Base-by-base conservation (phyloP, 768 basidiomycete genomes). In the Lactarius tabidus region DNA sequence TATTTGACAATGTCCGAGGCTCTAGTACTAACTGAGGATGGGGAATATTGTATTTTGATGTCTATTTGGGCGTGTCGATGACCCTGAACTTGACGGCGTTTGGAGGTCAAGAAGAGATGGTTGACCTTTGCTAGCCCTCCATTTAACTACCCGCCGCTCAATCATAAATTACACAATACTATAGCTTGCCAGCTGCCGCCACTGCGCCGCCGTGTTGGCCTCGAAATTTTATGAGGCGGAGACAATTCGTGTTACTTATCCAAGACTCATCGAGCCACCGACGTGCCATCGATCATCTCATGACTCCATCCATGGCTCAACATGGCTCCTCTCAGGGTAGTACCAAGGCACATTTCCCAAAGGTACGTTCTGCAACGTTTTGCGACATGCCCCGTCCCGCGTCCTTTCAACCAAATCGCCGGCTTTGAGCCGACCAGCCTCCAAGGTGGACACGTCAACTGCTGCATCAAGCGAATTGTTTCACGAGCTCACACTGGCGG, bases 1-100 rank as follows among this genome's bases (percentile, higher is more conserved):
- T 20, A 59, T 54, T 66, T 66, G 56, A 53, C 45, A 62, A 58
- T n/a, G 28, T 53, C 63, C 57, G 58, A 48, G n/a, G 28, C 29
- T 33, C 33, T 51, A 59, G 48, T 33, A 20, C 39, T 36, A 58
- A 41, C 33, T 56, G 39, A 31, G 57, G 28, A 29, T 31, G 18
- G 43, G 43, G 43, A 45, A 45, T 45, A 45, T 45, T 48, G 28
- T 12, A 33, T 28, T 33, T 20, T 2, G 45, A 14, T 28, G 41
- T n/a, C 28, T 53, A 18, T 43, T 26, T 6, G 8, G 31, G 18
- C 33, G 61, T 43, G 29, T n/a, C 29, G 33, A 23, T 29, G 36
- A 26, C 8, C 3, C 23, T 26, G 23, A 15, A 26, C 23, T 26
- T 26, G 26, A 51, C 26, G 23, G 26, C 48, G 48, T 59, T n/a